Conservation (phyloP, 2,329 filamentous ascomycete species). For the Penicillium sp. region DNA sequence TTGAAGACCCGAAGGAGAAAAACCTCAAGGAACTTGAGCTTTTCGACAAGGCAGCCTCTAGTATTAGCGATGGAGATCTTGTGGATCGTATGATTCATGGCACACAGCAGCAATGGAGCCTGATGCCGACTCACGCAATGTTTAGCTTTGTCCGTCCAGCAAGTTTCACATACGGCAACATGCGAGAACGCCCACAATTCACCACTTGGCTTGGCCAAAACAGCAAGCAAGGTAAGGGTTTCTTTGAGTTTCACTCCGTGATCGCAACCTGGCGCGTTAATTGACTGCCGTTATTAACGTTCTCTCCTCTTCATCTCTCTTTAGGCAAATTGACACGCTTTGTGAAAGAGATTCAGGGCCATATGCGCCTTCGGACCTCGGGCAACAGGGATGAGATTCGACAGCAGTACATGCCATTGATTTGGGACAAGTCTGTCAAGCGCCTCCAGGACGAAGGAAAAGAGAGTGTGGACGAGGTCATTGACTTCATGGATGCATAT, state of each 20-base stretch:
- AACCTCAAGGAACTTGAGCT: conserved; percentile 80
- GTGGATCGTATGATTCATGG: conserved; percentile 98
- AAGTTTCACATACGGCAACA: conserved; percentile 75
- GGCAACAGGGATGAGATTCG: conserved; percentile 90
- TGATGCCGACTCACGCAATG: conserved; percentile 94
- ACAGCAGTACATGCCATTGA: conserved; percentile 83
- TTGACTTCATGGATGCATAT: conserved; percentile 95
- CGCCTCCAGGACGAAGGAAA: conserved; percentile 72
- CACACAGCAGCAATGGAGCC: conserved; percentile 93
- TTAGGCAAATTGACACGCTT: conserved; percentile 63
- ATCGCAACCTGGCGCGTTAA: no score
- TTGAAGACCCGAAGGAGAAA: conserved; percentile 61
- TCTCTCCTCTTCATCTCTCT: not conserved
- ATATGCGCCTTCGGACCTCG: conserved; percentile 87
- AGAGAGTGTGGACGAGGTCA: conserved; percentile 73
- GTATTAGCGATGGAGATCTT: conserved; percentile 93
- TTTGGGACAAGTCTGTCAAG: conserved; percentile 76
- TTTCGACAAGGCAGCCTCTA: conserved; percentile 80
- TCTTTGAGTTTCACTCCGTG: no score
- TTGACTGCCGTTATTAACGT: not conserved
- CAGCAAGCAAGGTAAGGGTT: conserved; percentile 66
- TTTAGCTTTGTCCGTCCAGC: conserved; percentile 92
- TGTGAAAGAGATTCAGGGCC: conserved; percentile 89
- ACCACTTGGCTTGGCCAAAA: conserved; percentile 93
- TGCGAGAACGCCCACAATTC: conserved; percentile 66